These are phyloP conservation scores for Fagopyrum esculentum DNA, from an alignment of 148 eudicot species.

Conservation along the genomic window DNA sequence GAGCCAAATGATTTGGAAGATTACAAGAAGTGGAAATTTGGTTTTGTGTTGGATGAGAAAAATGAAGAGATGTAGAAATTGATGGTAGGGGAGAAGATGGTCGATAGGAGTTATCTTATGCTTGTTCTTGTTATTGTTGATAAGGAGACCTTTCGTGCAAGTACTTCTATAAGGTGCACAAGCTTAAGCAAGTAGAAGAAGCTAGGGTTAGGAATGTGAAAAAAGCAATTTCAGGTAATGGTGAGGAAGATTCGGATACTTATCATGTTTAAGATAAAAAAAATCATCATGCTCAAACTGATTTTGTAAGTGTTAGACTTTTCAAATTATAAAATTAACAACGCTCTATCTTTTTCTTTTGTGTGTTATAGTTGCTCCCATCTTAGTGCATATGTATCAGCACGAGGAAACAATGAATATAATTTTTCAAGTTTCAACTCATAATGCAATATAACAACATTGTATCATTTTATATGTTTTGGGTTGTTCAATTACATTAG, in stretches of 20 bases:
- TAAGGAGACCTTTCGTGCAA: constrained; percentile 41
- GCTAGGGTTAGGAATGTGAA: constrained; percentile 49
- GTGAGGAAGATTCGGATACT: constrained; percentile 41
- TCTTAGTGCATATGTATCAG: no score
- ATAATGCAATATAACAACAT: no score
- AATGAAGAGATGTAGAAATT: constrained; percentile 31
- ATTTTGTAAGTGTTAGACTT: no score
- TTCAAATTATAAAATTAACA: no score
- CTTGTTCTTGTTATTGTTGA: constrained; percentile 44
- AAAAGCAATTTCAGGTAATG: constrained; percentile 40
- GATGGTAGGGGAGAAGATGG: constrained; percentile 28
- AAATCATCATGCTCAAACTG: no score
- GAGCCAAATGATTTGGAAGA: constrained; percentile 60
- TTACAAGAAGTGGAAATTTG: constrained; percentile 47
- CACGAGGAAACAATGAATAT: no score
- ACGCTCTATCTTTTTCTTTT: no score
- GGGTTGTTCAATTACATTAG: no score
- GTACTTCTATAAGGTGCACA: constrained; percentile 49
- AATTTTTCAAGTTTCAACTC: no score
- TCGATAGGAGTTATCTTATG: constrained; percentile 29
- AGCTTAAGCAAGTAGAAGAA: constrained; percentile 49
- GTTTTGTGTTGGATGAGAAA: constrained; percentile 43
- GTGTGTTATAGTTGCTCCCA: no score
- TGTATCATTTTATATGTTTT: no score
- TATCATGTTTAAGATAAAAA: no score